Conservation (phyloP, 352 stramenopile genomes). For the Globisporangium alternatum region DNA sequence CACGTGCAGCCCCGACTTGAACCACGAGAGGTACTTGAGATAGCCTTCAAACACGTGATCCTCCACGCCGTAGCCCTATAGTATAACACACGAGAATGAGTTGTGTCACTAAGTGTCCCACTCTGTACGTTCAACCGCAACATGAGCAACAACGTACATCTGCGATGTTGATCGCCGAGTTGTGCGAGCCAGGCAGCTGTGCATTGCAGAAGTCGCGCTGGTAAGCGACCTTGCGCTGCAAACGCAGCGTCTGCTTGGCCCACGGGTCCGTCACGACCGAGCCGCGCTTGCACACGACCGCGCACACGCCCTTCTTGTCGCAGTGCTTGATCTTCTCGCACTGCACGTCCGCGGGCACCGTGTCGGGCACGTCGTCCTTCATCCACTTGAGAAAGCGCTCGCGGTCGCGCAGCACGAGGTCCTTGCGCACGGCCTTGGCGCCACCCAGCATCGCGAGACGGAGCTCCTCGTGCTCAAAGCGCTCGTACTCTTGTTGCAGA, state of each 20-base stretch:
- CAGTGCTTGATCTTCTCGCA: constrained; percentile 52
- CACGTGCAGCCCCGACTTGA: constrained; percentile 48
- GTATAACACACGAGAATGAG: neutral
- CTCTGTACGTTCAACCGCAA: neutral
- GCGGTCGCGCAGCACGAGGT: constrained; percentile 17
- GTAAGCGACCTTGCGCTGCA: constrained; percentile 50
- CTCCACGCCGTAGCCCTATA: constrained; percentile 58
- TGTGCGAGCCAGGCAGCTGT: constrained; percentile 57
- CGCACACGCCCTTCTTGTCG: constrained; percentile 50
- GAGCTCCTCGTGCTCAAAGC: constrained; percentile 18
- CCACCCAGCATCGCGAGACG: constrained; percentile 12
- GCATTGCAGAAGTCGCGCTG: constrained; percentile 49
- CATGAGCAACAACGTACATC: constrained; percentile 27
- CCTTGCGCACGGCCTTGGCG: constrained; percentile 2
- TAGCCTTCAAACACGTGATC: constrained; percentile 65
- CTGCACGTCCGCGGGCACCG: constrained; percentile 50
- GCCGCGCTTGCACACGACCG: constrained; percentile 46
- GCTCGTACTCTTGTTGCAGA: constrained; percentile 19
- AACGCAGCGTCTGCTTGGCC: constrained; percentile 28
- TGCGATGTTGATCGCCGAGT: constrained; percentile 58
- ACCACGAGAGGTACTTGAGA: constrained; percentile 54
- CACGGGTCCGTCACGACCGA: constrained; percentile 41
- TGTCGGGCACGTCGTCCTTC: constrained; percentile 48
- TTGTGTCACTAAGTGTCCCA: neutral
- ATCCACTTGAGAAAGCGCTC: constrained; percentile 34